These are phyloP conservation scores for Arachis monticola DNA, from an alignment of 331 rosid species.

Conservation along the genomic window DNA sequence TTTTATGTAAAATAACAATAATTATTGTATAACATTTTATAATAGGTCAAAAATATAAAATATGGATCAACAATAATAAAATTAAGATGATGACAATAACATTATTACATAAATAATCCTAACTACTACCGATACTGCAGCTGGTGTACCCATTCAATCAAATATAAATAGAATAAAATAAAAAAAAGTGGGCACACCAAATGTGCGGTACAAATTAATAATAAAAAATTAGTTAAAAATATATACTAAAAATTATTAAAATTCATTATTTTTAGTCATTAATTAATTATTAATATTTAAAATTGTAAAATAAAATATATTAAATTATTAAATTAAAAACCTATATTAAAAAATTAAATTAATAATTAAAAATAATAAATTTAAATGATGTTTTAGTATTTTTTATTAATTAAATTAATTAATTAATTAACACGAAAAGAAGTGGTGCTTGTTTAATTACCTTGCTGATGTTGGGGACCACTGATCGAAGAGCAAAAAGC, in stretches of 20 bases:
- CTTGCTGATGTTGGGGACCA: constrained; percentile 96
- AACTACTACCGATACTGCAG: not conserved
- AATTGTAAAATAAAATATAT: no score
- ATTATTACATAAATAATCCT: not conserved
- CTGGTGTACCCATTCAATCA: not conserved
- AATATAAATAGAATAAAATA: not conserved
- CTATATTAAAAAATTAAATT: no score
- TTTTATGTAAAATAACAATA: no score
- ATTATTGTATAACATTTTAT: not conserved
- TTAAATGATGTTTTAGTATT: no score
- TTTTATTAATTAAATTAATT: not conserved
- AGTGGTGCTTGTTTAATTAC: constrained; percentile 35
- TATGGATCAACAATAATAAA: no score
- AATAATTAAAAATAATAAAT: no score
- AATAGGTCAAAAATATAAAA: not conserved
- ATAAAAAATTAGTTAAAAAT: not conserved
- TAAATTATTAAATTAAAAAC: no score
- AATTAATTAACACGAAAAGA: constrained; percentile 22
- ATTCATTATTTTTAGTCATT: no score
- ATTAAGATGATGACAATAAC: not conserved
- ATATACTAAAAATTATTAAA: no score
- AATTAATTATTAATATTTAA: no score
- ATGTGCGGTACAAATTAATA: not conserved
- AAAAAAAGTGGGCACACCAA: constrained; percentile 1
- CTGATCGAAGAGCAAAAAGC: constrained; percentile 91